Evolutionary conservation across 2,329 filamentous ascomycete species (phyloP), one percentile per base, ranked within the genome.

Genomic region (Epichloe hybrida): DNA sequence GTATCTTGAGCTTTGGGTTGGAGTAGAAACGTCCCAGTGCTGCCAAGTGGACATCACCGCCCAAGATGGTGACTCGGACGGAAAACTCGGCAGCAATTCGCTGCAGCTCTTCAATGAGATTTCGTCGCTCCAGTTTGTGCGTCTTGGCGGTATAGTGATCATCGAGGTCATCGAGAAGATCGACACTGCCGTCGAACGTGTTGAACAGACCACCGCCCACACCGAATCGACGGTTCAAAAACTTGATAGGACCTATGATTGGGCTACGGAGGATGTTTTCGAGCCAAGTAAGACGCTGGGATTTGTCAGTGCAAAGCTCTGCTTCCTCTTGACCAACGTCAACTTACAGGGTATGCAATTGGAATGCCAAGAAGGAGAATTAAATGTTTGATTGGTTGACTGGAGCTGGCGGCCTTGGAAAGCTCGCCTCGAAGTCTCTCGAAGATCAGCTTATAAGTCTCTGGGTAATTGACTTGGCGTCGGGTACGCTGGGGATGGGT

Each of bases 11-110:
- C 58, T 83, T 83, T 7, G 88, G 87, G 60, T 93, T 93, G 15
- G 88, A 90, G 72, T 95, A 96, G 72, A 98, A 97, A 54, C 93
- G 87, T 0, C 93, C 93, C 27, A 97, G 75, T 12, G 90, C 93
- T 31, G 87, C 90, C 39, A 97, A 72, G 65, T 97, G 91, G 42
- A 97, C 93, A 62, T 97, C 93, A 27, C 93, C 93, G 57, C 91
- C 86, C 4, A 98, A 75, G 55, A 98, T 95, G 4, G 89, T 97
- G 50, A 96, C 77, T 49, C 93, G 86, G 17, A 95, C 81, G 2
- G 88, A 95, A 63, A 89, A 93, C 58, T 90, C 85, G 3, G 86
- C 83, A 35, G 90, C 86, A 45, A 97, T 75, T 39, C 81, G 77
- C 67, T 98, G 93, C 39, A 98, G 74, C 57, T 86, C 81, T 59